Percentiles rank a stretch among this genome's conserved stretches.
phyloP scores from a whole-genome alignment of 305 asterid genomes.

The Solanum chacoense region DNA sequence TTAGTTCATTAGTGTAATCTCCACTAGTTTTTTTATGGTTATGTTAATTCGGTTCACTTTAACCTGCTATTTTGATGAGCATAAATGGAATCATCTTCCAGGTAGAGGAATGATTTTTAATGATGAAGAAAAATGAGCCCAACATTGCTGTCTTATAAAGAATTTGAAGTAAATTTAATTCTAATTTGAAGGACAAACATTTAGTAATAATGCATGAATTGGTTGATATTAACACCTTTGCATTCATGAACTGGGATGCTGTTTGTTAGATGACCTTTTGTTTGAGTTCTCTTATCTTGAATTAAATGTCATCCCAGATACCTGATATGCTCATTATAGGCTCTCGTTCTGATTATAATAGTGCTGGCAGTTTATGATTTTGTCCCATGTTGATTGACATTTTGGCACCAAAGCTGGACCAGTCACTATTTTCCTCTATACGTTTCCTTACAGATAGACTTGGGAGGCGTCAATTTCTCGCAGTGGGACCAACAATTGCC shows the following conservation, averaged over 20 bases:
- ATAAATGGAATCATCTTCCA: not conserved
- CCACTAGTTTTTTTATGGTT: not conserved
- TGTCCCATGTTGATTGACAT: not conserved
- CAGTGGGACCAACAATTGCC: constrained; percentile 35
- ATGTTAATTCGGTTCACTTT: not conserved
- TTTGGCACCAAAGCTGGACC: not conserved
- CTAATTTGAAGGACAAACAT: not conserved
- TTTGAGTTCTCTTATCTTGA: not conserved
- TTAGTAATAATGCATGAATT: not conserved
- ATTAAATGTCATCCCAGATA: not conserved
- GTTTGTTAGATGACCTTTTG: not conserved
- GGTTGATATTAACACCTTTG: not conserved
- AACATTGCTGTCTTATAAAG: not conserved
- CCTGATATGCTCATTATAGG: not conserved
- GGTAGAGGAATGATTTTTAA: not conserved
- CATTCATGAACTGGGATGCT: not conserved
- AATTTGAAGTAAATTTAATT: not conserved
- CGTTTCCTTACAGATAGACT: constrained; percentile 25
- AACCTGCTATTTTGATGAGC: not conserved
- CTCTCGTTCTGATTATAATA: not conserved
- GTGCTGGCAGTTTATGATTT: not conserved
- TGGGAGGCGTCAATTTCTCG: constrained; percentile 51
- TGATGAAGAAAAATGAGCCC: not conserved
- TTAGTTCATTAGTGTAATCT: not conserved
- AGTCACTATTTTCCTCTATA: not conserved